Base-by-base conservation (phyloP, 495 filamentous ascomycete genomes). In the Bathelium albidoporum region DNA sequence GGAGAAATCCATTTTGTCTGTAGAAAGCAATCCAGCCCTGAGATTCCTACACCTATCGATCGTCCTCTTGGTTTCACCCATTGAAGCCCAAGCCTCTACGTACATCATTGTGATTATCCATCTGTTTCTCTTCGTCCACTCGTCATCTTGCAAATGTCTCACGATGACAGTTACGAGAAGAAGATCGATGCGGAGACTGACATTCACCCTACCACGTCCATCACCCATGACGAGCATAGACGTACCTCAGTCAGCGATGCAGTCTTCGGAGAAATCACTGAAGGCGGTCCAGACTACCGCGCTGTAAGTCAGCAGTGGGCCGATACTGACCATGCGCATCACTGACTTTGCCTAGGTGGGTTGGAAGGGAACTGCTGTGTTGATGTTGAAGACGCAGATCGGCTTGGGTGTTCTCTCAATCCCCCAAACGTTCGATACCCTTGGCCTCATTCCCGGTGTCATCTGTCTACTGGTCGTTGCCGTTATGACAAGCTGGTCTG, bases 301-400 rank as follows among this genome's bases (percentile, higher is more conserved):
- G 36, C 29, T 65, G 53, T 65, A 43, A 32, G 44, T 60, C 14
- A 31, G 49, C n/a, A 4, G 31, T 32, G 14, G 34, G 26, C 22
- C 31, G 32, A n/a, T 22, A 22, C 26, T 63, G 16, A 22, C 61
- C 2, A n/a, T 20, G 49, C 43, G 59, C 43, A 55, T 58, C 20
- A 58, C 49, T 52, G 41, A 62, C 31, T 32, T 29, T 49, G 16
- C 32, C 31, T 49, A 62, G 60, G 34, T 62, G 2, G 60, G 60
- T 11, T 62, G 60, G 60, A 62, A 44, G 26, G 60, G 60, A 43
- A 62, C 60, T 43, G 31, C 41, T 24, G 60, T 32, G 12, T 44
- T 62, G 32, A 62, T 62, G 60, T 24, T 62, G 60, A 62, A 62
- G 60, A 62, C 60, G 20, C 60, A 62, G 26, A 62, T 62, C 26